These are phyloP conservation scores for Xylaria intraflava DNA, from an alignment of 495 filamentous ascomycete genomes.

Conservation along the genomic window DNA sequence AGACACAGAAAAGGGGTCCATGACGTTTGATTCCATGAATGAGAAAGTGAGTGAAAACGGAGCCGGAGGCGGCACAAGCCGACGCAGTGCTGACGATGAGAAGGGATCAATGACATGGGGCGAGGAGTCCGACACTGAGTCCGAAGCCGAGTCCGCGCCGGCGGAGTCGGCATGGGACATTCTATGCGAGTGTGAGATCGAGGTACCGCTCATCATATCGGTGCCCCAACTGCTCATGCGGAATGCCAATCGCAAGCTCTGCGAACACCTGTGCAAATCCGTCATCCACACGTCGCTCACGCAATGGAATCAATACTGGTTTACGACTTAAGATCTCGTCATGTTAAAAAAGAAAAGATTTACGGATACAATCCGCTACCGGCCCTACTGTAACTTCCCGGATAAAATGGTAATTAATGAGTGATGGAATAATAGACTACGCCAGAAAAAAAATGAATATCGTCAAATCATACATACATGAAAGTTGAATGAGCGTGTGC, in stretches of 20 bases:
- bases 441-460: too few species aligned
- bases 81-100: background rate
- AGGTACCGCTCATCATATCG: constrained; percentile 5
- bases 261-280: constrained; percentile 1
- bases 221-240: constrained; percentile 1
- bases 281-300: background rate
- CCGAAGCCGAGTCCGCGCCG: background rate
- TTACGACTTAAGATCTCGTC: background rate
- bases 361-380: too few species aligned
- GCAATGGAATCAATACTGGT: background rate
- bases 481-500: too few species aligned
- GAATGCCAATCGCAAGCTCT: constrained; percentile 7
- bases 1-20: constrained; percentile 7
- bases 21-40: background rate
- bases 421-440: too few species aligned
- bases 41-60: background rate
- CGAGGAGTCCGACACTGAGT: constrained; percentile 1
- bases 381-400: too few species aligned
- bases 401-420: too few species aligned
- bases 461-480: too few species aligned
- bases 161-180: constrained; percentile 1
- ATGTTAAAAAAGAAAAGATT: too few species aligned
- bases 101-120: background rate
- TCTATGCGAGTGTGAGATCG: constrained; percentile 9
- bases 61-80: background rate